These are phyloP conservation scores for Allium fistulosum DNA, from an alignment of 106 monocot genomes.

Conservation along the genomic window DNA sequence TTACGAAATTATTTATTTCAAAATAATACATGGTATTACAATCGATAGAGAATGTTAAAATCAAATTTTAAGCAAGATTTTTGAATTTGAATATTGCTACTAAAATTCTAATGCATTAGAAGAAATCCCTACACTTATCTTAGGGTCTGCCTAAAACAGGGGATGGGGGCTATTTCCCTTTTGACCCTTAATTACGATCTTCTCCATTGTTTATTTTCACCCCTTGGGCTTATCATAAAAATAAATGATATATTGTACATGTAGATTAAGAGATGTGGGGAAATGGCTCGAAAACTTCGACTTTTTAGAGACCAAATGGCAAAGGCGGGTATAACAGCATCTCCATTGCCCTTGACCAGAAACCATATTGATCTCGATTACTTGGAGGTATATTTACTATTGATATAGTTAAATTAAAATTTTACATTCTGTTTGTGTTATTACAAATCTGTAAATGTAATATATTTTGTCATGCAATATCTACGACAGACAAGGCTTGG, in stretches of 20 bases:
- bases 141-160: background rate
- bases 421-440: too few relatives aligned
- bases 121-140: background rate
- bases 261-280: conserved; percentile 93
- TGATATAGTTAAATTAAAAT: background rate
- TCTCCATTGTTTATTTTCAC: background rate
- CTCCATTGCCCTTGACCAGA: conserved; percentile 26
- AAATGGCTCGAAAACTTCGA: conserved; percentile 93
- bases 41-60: background rate
- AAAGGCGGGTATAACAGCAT: conserved; percentile 70
- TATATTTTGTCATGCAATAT: conserved; percentile 1
- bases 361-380: conserved; percentile 65
- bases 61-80: background rate
- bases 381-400: conserved; percentile 60
- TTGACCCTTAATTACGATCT: background rate
- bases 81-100: too few relatives aligned
- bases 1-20: too few relatives aligned
- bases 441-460: too few relatives aligned
- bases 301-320: conserved; percentile 85
- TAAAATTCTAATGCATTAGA: too few relatives aligned
- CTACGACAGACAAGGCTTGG: conserved; percentile 64
- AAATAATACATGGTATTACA: too few relatives aligned
- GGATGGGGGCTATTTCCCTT: background rate
- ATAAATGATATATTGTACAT: conserved; percentile 6
- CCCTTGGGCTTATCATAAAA: background rate